Percentiles rank a stretch among this genome's conserved stretches.
These are phyloP conservation scores for Saccharomyces hybrid DNA, from an alignment of 1,139 yeast genomes.

Conservation along the genomic window DNA sequence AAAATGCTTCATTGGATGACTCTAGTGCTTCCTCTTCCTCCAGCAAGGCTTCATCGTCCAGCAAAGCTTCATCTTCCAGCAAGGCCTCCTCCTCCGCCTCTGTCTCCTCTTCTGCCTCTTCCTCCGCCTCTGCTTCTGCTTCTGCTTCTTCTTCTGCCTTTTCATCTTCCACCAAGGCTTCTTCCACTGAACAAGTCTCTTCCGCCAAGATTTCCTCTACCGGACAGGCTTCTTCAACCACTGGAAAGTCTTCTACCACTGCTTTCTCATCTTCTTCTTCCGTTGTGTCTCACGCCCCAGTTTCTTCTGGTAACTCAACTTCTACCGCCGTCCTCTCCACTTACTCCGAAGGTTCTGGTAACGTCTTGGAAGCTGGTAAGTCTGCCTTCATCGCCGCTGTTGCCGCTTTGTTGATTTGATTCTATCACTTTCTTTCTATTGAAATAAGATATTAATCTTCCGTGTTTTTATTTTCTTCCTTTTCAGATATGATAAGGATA, in stretches of 20 bases:
- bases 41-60: constrained; percentile 30
- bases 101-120: constrained; percentile 14
- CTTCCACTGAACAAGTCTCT: constrained; percentile 6
- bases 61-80: constrained; percentile 31
- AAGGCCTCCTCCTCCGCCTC: constrained; percentile 24
- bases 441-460: neutral
- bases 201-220: constrained; percentile 14
- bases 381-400: constrained; percentile 31
- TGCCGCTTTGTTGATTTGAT: constrained; percentile 30
- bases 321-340: constrained; percentile 11
- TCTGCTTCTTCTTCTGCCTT: constrained; percentile 13
- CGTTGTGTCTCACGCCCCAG: constrained; percentile 5
- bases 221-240: constrained; percentile 16
- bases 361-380: constrained; percentile 24
- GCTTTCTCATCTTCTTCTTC: constrained; percentile 16
- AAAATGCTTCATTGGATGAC: constrained; percentile 32
- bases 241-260: constrained; percentile 18
- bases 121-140: constrained; percentile 12
- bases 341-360: constrained; percentile 28
- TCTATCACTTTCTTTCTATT: neutral
- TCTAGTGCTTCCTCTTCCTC: constrained; percentile 33
- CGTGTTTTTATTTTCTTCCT: neutral
- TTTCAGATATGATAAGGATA: neutral
- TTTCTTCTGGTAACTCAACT: constrained; percentile 3
- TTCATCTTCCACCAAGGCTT: constrained; percentile 20